Evolutionary conservation across 345 rosid genomes (phyloP), one percentile per base, ranked within the genome.

Genomic region (Citropsis articulata): DNA sequence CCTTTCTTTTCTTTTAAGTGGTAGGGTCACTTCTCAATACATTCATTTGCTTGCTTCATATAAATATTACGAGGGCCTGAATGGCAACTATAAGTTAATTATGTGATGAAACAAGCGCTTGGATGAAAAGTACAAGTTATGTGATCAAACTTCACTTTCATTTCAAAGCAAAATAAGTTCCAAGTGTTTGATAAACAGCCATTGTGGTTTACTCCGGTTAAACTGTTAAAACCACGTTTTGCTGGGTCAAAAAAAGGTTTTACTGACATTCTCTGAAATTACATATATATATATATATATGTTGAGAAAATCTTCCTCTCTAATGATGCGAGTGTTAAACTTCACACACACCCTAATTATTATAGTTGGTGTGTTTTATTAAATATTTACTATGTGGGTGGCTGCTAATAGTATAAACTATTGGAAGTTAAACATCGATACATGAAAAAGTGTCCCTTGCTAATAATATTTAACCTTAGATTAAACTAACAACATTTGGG

Each of bases 1-100:
- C 80, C 62, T 50, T 25, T 45, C 76, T 40, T 50, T 25, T 45
- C 76, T 40, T 40, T 76, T 7, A 77, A 56, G 53, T 69, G 66
- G 73, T 70, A 53, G 69, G 78, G 71, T 30, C 62, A 12, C 9
- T 31, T 65, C 22, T 33, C 33, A 16, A 22, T 63, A 63, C 61
- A 50, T 50, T 55, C 78, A 50, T 50, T 75, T 53, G 22, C 21
- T 53, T 18, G 18, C 50, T 45, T 0, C 18, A 45, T 45, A 45
- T 45, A 45, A 45, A 0, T 45, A 45, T 12, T 45, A 13, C 50
- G 13, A 45, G 50, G 50, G 50, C 50, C 50, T 45, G 18, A 45
- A 12, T 3, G 50, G 1, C 14, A 12, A 4, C 18, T 13, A 45
- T 3, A 45, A 12, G 50, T 3, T n/a, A n/a, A n/a, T n/a, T 45